phyloP scores from a whole-genome alignment of 2,329 filamentous ascomycete genomes.

The Fonsecaea pedrosoi region DNA sequence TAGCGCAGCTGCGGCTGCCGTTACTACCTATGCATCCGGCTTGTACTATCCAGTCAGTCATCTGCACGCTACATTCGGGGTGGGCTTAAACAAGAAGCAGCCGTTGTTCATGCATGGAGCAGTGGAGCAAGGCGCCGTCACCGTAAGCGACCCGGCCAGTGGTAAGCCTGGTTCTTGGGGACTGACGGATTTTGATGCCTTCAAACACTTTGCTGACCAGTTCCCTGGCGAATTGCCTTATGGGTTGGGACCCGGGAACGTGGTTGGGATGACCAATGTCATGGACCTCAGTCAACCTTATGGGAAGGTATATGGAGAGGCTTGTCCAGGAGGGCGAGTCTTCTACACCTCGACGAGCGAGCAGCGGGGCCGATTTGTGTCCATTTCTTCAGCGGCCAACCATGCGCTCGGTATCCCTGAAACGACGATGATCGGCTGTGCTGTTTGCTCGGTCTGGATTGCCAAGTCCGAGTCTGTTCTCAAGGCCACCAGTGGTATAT shows the following conservation, averaged over 20 bases:
- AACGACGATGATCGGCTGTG: conserved; percentile 72
- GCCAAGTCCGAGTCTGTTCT: conserved; percentile 79
- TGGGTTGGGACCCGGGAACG: conserved; percentile 77
- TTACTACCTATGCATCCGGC: conserved; percentile 85
- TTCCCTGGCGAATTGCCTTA: conserved; percentile 76
- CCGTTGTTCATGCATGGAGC: conserved; percentile 84
- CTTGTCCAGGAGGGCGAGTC: conserved; percentile 78
- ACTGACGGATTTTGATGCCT: conserved; percentile 73
- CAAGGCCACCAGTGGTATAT: conserved; percentile 73
- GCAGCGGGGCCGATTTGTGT: conserved; percentile 76
- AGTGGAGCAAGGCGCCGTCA: conserved; percentile 77
- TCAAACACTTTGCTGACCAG: conserved; percentile 78
- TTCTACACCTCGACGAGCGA: conserved; percentile 79
- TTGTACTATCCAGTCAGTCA: conserved; percentile 79
- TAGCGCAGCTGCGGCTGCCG: conserved; percentile 72
- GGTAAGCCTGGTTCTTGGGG: conserved; percentile 85
- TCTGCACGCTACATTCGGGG: conserved; percentile 77
- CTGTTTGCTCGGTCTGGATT: conserved; percentile 84
- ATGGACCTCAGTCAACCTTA: conserved; percentile 90
- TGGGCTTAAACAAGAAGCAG: conserved; percentile 70
- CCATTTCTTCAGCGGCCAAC: conserved; percentile 66
- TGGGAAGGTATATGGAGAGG: conserved; percentile 84
- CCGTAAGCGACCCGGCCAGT: conserved; percentile 77
- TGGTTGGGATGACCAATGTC: conserved; percentile 78
- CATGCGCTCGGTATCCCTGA: conserved; percentile 72